A percentile compares a stretch with the other conserved stretches of the same genome.
Evolutionary conservation across 2,329 filamentous ascomycete species (phyloP).

Genomic region (Monilinia fructicola): DNA sequence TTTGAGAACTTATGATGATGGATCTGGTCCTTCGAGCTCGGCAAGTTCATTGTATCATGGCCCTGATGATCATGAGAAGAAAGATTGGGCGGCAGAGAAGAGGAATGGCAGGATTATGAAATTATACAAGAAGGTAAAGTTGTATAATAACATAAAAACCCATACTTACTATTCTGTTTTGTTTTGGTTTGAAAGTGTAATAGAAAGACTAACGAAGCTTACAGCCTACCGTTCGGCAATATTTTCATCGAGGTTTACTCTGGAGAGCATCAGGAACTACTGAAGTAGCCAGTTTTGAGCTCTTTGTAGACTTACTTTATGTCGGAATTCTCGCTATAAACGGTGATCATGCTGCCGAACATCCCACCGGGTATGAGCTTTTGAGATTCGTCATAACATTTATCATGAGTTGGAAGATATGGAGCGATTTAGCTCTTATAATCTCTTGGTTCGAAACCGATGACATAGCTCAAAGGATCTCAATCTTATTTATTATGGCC

Average conservation of each 20-base stretch:
- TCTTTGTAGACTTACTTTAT: constrained; percentile 64
- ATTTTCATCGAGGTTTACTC: constrained; percentile 63
- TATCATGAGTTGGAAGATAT: constrained; percentile 60
- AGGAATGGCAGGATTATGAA: constrained; percentile 49
- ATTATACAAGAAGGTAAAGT: constrained; percentile 51
- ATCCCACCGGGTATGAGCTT: constrained; percentile 54
- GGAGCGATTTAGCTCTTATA: constrained; percentile 57
- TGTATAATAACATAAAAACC: background rate
- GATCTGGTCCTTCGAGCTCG: constrained; percentile 31
- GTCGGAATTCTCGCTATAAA: constrained; percentile 59
- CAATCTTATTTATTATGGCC: constrained; percentile 60
- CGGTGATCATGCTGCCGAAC: constrained; percentile 59
- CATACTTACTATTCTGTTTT: background rate
- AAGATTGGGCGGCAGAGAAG: constrained; percentile 42
- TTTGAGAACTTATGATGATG: constrained; percentile 50
- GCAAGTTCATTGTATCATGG: constrained; percentile 31
- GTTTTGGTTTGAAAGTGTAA: accelerated
- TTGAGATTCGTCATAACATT: constrained; percentile 61
- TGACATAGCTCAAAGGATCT: constrained; percentile 58
- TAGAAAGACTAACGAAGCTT: background rate
- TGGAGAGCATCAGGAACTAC: constrained; percentile 60
- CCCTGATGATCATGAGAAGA: constrained; percentile 39
- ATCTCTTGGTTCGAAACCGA: constrained; percentile 62
- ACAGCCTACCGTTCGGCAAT: constrained; percentile 59
- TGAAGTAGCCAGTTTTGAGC: constrained; percentile 63